Evolutionary conservation across 2,329 filamentous ascomycete species (phyloP).

Genomic region (Arthroderma sp.): DNA sequence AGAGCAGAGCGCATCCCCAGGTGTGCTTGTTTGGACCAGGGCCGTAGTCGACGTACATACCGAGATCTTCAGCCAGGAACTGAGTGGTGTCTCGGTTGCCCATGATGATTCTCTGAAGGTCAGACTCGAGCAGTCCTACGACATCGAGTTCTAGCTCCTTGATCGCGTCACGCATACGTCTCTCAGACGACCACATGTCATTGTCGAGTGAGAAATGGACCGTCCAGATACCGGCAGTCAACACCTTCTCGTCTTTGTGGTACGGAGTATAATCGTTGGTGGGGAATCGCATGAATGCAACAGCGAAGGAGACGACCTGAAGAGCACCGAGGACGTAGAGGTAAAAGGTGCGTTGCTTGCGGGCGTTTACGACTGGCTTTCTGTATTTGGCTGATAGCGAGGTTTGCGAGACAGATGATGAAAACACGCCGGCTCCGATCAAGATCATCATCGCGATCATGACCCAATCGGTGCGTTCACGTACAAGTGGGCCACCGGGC

Average conservation of each 20-base stretch:
- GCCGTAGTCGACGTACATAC: slow-evolving; percentile 97
- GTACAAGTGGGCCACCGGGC: slow-evolving; percentile 79
- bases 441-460: slow-evolving; percentile 76
- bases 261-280: slow-evolving; percentile 84
- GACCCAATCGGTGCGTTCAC: slow-evolving; percentile 92
- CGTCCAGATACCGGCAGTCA: slow-evolving; percentile 96
- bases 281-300: slow-evolving; percentile 84
- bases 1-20: slow-evolving; percentile 84
- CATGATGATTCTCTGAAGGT: slow-evolving; percentile 97
- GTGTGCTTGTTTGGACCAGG: slow-evolving; percentile 98
- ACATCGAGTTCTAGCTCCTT: slow-evolving; percentile 96
- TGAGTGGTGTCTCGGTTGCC: slow-evolving; percentile 95
- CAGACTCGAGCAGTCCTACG: slow-evolving; percentile 83
- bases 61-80: slow-evolving; percentile 85
- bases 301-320: slow-evolving; percentile 65
- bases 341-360: slow-evolving; percentile 53
- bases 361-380: slow-evolving; percentile 28
- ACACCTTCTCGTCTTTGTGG: slow-evolving; percentile 71
- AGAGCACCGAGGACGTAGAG: slow-evolving; percentile 60
- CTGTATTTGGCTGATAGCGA: slow-evolving; percentile 26
- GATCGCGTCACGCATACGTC: slow-evolving; percentile 81
- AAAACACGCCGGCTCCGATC: slow-evolving; percentile 75
- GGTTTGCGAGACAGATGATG: slow-evolving; percentile 43
- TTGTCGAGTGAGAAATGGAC: slow-evolving; percentile 97
- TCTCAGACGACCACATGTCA: slow-evolving; percentile 96